phyloP scores from a whole-genome alignment of 176 grass and related monocot species.

The Oryza brachyantha region DNA sequence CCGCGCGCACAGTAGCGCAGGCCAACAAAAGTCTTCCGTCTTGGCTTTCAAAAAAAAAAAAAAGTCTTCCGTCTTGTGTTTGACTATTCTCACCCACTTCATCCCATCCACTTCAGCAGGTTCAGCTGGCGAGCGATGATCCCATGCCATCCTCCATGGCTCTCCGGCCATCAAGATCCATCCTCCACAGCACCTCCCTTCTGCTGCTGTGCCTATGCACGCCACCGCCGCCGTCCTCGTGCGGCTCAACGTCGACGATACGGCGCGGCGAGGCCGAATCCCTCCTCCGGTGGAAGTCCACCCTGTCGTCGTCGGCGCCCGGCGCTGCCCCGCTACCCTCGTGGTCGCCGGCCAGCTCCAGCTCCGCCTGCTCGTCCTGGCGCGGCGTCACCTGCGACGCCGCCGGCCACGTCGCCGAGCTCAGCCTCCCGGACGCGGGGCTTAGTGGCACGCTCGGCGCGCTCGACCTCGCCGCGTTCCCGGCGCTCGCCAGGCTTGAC shows the following conservation, averaged over 20 bases:
- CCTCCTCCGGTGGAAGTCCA: slow-evolving; percentile 53
- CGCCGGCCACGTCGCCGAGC: slow-evolving; percentile 15
- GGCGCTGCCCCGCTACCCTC: slow-evolving; percentile 12
- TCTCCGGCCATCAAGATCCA: neutral
- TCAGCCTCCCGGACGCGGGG: slow-evolving; percentile 20
- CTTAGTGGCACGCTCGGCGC: slow-evolving; percentile 32
- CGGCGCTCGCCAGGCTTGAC: slow-evolving; percentile 37
- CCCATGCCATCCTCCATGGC: no score
- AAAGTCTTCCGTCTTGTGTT: no score
- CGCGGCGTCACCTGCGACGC: slow-evolving; percentile 37
- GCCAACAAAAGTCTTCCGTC: no score
- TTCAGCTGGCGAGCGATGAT: no score
- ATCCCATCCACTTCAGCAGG: no score
- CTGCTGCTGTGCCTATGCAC: neutral
- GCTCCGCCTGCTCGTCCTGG: slow-evolving; percentile 46
- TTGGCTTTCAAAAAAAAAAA: no score
- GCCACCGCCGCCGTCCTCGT: neutral
- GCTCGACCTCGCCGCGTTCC: slow-evolving; percentile 33
- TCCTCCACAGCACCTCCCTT: neutral
- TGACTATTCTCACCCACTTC: no score
- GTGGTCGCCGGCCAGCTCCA: slow-evolving; percentile 42
- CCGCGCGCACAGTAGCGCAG: no score
- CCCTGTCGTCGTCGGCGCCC: neutral
- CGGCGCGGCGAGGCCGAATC: slow-evolving; percentile 30
- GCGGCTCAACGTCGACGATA: neutral